Conservation (phyloP, 2,329 filamentous ascomycete genomes). For the Fusarium tanahbumbuense region DNA sequence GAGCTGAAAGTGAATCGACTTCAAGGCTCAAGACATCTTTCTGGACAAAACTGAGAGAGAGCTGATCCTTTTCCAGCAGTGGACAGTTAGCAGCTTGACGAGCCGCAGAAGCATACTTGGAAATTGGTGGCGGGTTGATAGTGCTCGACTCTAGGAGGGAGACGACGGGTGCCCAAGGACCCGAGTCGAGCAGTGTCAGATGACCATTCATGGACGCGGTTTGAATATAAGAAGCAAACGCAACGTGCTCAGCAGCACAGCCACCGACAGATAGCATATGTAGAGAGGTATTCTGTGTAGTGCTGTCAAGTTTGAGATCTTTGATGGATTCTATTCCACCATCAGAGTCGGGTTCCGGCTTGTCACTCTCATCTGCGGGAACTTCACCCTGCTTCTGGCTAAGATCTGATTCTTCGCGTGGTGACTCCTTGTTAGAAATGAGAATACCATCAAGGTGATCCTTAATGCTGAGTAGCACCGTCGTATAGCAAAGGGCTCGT, state of each 20-base stretch:
- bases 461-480: conserved; percentile 59
- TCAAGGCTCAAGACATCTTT: conserved; percentile 62
- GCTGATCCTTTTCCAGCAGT: conserved; percentile 54
- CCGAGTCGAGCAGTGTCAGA: conserved; percentile 82
- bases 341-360: neutral
- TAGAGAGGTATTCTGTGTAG: conserved; percentile 40
- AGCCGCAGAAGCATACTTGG: conserved; percentile 64
- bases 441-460: conserved; percentile 49
- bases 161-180: conserved; percentile 77
- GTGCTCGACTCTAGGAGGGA: conserved; percentile 67
- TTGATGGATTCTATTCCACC: conserved; percentile 10
- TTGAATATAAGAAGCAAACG: conserved; percentile 60
- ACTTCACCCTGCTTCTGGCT: neutral
- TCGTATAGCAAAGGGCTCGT: conserved; percentile 82
- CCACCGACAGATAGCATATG: conserved; percentile 65
- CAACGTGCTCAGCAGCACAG: conserved; percentile 71
- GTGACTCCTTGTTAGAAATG: conserved; percentile 1
- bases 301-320: conserved; percentile 14
- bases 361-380: neutral
- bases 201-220: conserved; percentile 45
- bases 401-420: conserved; percentile 3
- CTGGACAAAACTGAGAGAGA: conserved; percentile 59
- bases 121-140: conserved; percentile 61
- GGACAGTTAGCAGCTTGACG: conserved; percentile 58
- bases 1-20: conserved; percentile 47